These are phyloP conservation scores for Entomortierella chlamydospora DNA, from an alignment of 192 early-diverging fungal genomes.

Conservation along the genomic window DNA sequence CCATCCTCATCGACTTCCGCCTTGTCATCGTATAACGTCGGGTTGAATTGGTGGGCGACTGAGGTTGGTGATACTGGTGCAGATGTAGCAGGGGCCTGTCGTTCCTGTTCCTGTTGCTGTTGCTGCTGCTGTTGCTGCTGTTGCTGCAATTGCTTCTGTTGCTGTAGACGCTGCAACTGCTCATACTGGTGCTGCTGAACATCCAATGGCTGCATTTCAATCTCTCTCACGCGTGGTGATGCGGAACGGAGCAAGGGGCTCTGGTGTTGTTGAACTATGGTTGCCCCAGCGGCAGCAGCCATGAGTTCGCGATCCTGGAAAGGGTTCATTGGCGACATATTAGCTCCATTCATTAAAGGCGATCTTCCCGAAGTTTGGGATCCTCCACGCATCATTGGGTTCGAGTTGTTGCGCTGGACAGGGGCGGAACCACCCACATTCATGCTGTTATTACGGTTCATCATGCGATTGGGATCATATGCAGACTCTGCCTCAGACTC, in stretches of 20 bases:
- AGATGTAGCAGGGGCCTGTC: conserved; percentile 4
- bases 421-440: conserved; percentile 8
- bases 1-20: conserved; percentile 45
- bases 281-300: conserved; percentile 13
- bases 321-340: conserved; percentile 19
- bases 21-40: conserved; percentile 46
- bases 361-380: neutral
- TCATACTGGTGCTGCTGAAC: conserved; percentile 54
- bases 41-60: conserved; percentile 34
- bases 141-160: conserved; percentile 35
- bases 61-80: conserved; percentile 1
- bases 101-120: conserved; percentile 2
- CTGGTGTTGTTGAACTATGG: neutral
- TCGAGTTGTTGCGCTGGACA: conserved; percentile 40
- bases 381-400: conserved; percentile 31
- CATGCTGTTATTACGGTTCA: conserved; percentile 1
- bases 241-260: conserved; percentile 2
- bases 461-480: conserved; percentile 35
- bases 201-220: conserved; percentile 55
- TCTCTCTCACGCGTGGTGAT: conserved; percentile 22
- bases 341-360: no score
- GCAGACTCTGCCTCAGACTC: conserved; percentile 44
- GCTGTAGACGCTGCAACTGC: conserved; percentile 33
- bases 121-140: conserved; percentile 20
- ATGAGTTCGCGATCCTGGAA: conserved; percentile 43